Base-by-base conservation (phyloP, 129 eudicot species). In the Escallonia herrerae region DNA sequence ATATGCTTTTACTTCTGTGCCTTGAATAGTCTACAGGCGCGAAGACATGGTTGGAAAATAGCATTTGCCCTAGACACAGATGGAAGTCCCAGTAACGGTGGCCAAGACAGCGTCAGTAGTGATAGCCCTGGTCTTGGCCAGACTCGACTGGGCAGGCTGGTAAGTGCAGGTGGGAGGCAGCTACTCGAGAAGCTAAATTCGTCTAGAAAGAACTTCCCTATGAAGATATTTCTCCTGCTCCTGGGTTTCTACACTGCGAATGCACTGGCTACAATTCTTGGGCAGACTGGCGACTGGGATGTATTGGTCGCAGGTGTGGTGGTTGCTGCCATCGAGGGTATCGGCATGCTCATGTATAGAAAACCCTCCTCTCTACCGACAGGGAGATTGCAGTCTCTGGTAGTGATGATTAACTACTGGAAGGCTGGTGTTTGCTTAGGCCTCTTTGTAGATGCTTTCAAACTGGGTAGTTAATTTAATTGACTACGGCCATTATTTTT, bases 251-350 rank as follows among this genome's bases (percentile, higher is more conserved):
- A 88, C 80, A 93, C 95, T 0, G 98, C 98, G 33, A 93, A 93
- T 43, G 98, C 98, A 40, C 74, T 93, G 22, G 98, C 98, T 39
- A 93, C 98, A 39, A 85, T 93, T 74, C 89, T 93, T 0, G 98
- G 98, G 10, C 98, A 93, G 66, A 93, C 96, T 2, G 98, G 98
- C 7, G 96, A 93, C 58, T 93, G 98, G 98, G 98, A 93, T 64
- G 96, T 93, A 6, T 60, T 93, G 15, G 96, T 93, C 65, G 98
- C 98, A 5, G 98, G 98, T 49, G 81, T 93, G 4, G 97, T 87
- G 56, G 95, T 93, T 59, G 96, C 98, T 46, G 98, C 96, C 43
- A 93, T 93, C 13, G 97, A 93, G 50, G 95, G 96, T 13, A 85
- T 93, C 4, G 98, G 98, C 53, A 81, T 73, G 86, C 89, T 93